A percentile compares a stretch with the other conserved stretches of the same genome.
Conservation (phyloP, 2,329 filamentous ascomycete species). For the Xylaria sp. region DNA sequence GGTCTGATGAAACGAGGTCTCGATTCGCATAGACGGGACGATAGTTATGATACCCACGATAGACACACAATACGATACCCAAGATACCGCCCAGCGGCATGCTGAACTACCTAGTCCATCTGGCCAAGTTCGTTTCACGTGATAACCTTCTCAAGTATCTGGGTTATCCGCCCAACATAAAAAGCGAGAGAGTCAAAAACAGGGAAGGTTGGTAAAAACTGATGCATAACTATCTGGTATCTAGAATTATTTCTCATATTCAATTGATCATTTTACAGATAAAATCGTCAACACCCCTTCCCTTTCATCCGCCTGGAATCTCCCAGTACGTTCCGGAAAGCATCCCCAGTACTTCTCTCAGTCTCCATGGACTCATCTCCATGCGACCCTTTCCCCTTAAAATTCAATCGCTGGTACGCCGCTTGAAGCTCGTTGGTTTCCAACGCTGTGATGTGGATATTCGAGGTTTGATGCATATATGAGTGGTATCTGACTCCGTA, state of each 20-base stretch:
- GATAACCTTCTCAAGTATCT: neutral
- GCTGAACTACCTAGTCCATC: neutral
- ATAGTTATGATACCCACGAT: slow-evolving; percentile 32
- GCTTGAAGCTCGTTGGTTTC: neutral
- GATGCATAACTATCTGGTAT: neutral
- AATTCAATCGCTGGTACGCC: slow-evolving; percentile 1
- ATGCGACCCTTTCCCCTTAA: neutral
- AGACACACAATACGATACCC: slow-evolving; percentile 30
- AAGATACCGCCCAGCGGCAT: neutral
- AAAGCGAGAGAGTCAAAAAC: too few species aligned
- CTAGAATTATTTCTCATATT: neutral
- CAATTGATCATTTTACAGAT: neutral
- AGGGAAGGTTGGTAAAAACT: neutral
- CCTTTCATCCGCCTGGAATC: neutral
- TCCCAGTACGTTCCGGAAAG: neutral
- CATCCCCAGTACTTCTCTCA: neutral
- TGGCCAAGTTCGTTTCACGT: neutral
- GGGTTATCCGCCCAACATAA: too few species aligned
- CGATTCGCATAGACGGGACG: neutral
- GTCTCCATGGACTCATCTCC: neutral
- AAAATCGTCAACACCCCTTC: neutral
- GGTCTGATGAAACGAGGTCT: too few species aligned
- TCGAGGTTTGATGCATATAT: slow-evolving; percentile 9
- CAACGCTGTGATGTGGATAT: slow-evolving; percentile 7
- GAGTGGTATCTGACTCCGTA: slow-evolving; percentile 9